Evolutionary conservation across 2,329 filamentous ascomycete genomes (phyloP).

Genomic region (Xylariales sp.): DNA sequence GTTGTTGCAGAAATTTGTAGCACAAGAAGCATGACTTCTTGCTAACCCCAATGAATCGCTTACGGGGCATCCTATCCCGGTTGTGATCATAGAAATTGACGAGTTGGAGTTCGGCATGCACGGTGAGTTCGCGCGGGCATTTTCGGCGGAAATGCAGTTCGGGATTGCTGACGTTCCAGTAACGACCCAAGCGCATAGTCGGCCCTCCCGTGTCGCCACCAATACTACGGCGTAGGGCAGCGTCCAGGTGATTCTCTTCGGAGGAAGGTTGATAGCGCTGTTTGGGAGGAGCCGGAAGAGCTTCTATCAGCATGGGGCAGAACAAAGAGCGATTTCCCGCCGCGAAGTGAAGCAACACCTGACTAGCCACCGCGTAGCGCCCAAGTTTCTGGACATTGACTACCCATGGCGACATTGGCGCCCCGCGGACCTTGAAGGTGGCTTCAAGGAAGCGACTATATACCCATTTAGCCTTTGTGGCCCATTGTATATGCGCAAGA

Average conservation of each 20-base stretch:
- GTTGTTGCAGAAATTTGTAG: constrained; percentile 15
- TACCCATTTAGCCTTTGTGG: constrained; percentile 1
- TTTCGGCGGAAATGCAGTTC: constrained; percentile 15
- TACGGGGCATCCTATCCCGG: constrained; percentile 12
- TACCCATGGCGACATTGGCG: constrained; percentile 2
- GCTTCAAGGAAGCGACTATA: background rate
- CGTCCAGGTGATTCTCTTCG: constrained; percentile 2
- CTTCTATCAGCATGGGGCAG: background rate
- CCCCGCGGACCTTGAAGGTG: background rate
- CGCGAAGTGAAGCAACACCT: constrained; percentile 1
- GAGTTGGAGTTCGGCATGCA: constrained; percentile 22
- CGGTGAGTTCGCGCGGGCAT: constrained; percentile 15
- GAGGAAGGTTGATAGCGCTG: background rate
- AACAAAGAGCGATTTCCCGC: background rate
- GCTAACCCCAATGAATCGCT: constrained; percentile 21
- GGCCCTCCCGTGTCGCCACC: constrained; percentile 1
- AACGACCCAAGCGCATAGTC: constrained; percentile 9
- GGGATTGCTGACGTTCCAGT: constrained; percentile 14
- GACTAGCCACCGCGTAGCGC: constrained; percentile 1
- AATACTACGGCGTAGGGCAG: constrained; percentile 4
- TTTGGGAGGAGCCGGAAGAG: background rate
- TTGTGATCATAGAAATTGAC: constrained; percentile 21
- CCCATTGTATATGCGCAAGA: constrained; percentile 1
- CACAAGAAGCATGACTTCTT: constrained; percentile 24
- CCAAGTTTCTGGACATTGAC: constrained; percentile 7